Percentiles rank a stretch among this genome's conserved stretches.
Conservation (phyloP, 2,329 filamentous ascomycete genomes). For the Aspergillus intermedius region DNA sequence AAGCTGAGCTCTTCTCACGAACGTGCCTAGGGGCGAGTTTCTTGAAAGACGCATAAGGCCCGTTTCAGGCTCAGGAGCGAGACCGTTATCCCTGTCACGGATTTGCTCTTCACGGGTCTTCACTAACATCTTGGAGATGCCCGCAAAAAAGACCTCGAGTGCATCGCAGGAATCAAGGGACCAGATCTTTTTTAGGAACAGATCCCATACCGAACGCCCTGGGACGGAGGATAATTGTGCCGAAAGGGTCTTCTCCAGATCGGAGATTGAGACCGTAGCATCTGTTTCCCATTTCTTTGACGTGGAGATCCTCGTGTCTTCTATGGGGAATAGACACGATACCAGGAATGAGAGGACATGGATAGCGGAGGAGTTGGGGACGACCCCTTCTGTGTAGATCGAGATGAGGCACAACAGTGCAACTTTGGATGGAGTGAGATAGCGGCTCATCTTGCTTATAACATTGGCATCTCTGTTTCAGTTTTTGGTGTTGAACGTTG, state of each 20-base stretch:
- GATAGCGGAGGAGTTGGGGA: constrained; percentile 64
- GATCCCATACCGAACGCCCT: constrained; percentile 78
- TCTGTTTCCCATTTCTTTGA: constrained; percentile 22
- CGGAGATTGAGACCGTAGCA: constrained; percentile 34
- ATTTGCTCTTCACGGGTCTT: constrained; percentile 58
- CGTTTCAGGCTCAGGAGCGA: constrained; percentile 43
- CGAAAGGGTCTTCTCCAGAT: constrained; percentile 44
- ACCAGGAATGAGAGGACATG: constrained; percentile 74
- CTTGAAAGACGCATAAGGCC: constrained; percentile 58
- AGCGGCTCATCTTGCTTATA: constrained; percentile 59
- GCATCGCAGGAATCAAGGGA: constrained; percentile 72
- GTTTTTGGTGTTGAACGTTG: not conserved
- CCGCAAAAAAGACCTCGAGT: constrained; percentile 68
- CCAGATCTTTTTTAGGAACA: constrained; percentile 78
- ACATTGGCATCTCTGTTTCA: not conserved
- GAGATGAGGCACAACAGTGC: constrained; percentile 73
- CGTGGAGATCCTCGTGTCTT: constrained; percentile 19
- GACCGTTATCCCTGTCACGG: constrained; percentile 48
- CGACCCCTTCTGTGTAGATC: constrained; percentile 67
- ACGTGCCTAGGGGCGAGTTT: constrained; percentile 73
- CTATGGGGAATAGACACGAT: constrained; percentile 54
- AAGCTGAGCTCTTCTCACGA: constrained; percentile 67
- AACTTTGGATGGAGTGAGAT: constrained; percentile 82
- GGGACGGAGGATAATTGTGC: constrained; percentile 51
- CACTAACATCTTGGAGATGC: constrained; percentile 52